Conservation (phyloP, 805 yeast species). For the Cyberlindnera subsufficiens region DNA sequence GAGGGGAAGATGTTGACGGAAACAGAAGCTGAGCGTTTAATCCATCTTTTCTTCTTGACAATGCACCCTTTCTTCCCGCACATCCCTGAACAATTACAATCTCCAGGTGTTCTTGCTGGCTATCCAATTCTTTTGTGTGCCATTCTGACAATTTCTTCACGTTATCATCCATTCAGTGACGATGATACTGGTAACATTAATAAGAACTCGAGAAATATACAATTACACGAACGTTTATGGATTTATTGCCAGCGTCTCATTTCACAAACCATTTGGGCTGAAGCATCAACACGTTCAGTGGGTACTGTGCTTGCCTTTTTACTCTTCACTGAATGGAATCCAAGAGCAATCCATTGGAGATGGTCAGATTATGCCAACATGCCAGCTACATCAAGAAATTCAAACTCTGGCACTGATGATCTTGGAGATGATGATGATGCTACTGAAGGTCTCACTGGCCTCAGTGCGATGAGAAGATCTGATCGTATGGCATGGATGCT, state of each 20-base stretch:
- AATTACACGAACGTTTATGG: slow-evolving; percentile 80
- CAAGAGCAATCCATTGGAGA: slow-evolving; percentile 86
- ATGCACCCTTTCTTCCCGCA: slow-evolving; percentile 91
- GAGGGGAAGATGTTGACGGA: slow-evolving; percentile 50
- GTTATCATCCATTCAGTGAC: slow-evolving; percentile 60
- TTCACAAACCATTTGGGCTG: slow-evolving; percentile 91
- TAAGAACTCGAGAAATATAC: slow-evolving; percentile 39
- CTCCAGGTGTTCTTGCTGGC: slow-evolving; percentile 58
- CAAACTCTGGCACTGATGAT: slow-evolving; percentile 7
- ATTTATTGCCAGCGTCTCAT: slow-evolving; percentile 73
- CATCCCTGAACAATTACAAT: slow-evolving; percentile 68
- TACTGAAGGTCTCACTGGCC: slow-evolving; percentile 57
- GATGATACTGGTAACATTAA: slow-evolving; percentile 25
- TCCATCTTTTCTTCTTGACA: slow-evolving; percentile 60
- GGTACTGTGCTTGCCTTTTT: slow-evolving; percentile 85
- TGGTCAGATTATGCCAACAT: slow-evolving; percentile 72
- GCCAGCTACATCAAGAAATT: slow-evolving; percentile 29
- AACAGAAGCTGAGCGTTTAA: slow-evolving; percentile 50
- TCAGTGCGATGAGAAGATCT: slow-evolving; percentile 80
- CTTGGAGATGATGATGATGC: slow-evolving; percentile 14
- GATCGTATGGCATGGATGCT: slow-evolving; percentile 94
- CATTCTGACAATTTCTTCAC: slow-evolving; percentile 69
- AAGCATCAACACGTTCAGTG: slow-evolving; percentile 78
- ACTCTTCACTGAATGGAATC: slow-evolving; percentile 91
- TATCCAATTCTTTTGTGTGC: slow-evolving; percentile 81